These are phyloP conservation scores for Nannochloris sp. DNA, from an alignment of 139 green algal genomes.

Conservation along the genomic window DNA sequence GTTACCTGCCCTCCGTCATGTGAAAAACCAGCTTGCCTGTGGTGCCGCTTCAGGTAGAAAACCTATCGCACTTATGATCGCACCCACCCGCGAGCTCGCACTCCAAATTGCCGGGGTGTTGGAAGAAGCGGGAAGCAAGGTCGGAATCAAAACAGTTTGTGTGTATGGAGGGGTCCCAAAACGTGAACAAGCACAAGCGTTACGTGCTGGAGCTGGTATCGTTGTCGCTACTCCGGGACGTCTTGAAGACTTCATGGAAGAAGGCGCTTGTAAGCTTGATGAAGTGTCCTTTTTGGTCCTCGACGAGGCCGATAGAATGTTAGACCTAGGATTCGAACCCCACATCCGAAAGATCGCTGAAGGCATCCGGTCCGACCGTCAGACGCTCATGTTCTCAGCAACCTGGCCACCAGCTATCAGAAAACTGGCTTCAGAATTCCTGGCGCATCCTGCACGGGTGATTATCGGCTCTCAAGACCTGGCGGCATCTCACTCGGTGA, in stretches of 20 bases:
- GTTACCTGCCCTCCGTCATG: slow-evolving; percentile 73
- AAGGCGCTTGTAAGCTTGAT: slow-evolving; percentile 45
- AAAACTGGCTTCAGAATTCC: slow-evolving; percentile 82
- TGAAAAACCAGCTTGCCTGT: slow-evolving; percentile 44
- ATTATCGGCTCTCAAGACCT: slow-evolving; percentile 76
- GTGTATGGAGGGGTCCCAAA: slow-evolving; percentile 92
- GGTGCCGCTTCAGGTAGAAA: slow-evolving; percentile 26
- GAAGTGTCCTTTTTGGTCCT: slow-evolving; percentile 78
- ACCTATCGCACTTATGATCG: slow-evolving; percentile 67
- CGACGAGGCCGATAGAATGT: slow-evolving; percentile 92
- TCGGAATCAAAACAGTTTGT: slow-evolving; percentile 49
- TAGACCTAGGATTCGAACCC: slow-evolving; percentile 90
- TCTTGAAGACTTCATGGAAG: slow-evolving; percentile 85
- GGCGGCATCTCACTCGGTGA: slow-evolving; percentile 79
- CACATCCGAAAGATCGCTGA: slow-evolving; percentile 58
- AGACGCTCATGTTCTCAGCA: slow-evolving; percentile 96
- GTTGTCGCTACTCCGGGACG: slow-evolving; percentile 86
- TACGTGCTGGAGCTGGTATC: slow-evolving; percentile 40
- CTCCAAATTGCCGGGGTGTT: slow-evolving; percentile 74
- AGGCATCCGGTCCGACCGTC: slow-evolving; percentile 65
- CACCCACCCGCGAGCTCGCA: slow-evolving; percentile 88
- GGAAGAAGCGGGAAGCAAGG: slow-evolving; percentile 45
- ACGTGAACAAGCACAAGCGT: slow-evolving; percentile 35
- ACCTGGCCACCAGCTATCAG: slow-evolving; percentile 87
- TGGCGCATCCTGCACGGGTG: slow-evolving; percentile 62